Base-by-base conservation (phyloP, 1,139 yeast species). In the Wickerhamomyces sp. region DNA sequence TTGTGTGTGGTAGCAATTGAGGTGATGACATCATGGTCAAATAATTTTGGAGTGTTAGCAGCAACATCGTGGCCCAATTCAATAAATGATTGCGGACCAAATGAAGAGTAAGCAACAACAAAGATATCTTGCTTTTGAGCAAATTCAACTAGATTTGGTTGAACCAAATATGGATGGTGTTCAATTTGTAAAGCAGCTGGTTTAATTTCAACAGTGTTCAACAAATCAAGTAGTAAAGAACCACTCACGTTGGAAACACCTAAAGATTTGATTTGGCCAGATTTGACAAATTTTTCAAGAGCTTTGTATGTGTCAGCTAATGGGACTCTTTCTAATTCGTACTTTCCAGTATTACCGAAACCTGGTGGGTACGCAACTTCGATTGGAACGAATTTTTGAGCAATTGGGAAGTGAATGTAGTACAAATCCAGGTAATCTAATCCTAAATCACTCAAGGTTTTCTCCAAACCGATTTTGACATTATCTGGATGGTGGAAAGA, bases 171-270 rank as follows among this genome's bases (percentile, higher is more conserved):
- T 51, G 96, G 96, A 63, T 88, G 96, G 65, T 85, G 55, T 41
- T 51, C 55, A 16, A 68, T 86, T 85, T 47, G 95, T 32, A 54
- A 45, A 35, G 67, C 88, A 39, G 84, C 85, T 37, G 97, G 96
- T 54, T 70, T 76, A 58, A 87, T 78, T 52, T 69, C 75, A 48
- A 85, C 82, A 45, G 79, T 78, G 59, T 88, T 76, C 46, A 85
- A 67, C 55, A 88, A 70, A 58, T 89, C 96, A 54, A 76, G 78
- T 51, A 89, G 64, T 56, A 85, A 67, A 53, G 79, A 83, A 48
- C 90, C 94, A 45, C 72, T 70, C 69, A 82, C 87, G 72, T 89
- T 89, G 50, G 96, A 88, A 43, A 88, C 65, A 60, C 96, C 96
- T 55, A 88, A 78, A 43, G 89, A 76, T 59, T 72, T 80, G 59